A percentile compares a stretch with the other conserved stretches of the same genome.
These are phyloP conservation scores for Russula abietina DNA, from an alignment of 768 basidiomycete species.

Conservation along the genomic window DNA sequence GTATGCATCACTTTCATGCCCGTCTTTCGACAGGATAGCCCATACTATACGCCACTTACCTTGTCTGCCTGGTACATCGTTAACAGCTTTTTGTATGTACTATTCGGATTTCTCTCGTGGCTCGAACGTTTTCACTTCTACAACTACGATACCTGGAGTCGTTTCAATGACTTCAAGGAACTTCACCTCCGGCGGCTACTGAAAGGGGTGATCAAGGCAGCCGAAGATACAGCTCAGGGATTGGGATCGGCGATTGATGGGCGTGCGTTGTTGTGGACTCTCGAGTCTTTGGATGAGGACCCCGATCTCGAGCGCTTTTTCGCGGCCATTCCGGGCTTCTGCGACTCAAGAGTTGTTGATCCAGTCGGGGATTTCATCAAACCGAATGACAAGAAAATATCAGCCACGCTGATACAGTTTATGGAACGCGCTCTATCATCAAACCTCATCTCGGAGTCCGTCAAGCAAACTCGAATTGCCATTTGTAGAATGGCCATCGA, in stretches of 20 bases:
- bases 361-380: neutral
- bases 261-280: constrained; percentile 9
- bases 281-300: constrained; percentile 13
- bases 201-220: constrained; percentile 1
- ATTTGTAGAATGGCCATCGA: constrained; percentile 8
- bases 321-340: constrained; percentile 10
- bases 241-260: constrained; percentile 2
- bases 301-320: constrained; percentile 14
- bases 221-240: neutral
- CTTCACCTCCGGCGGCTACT: neutral
- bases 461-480: constrained; percentile 10
- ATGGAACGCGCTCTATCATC: constrained; percentile 6
- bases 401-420: neutral
- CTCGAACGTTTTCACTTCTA: neutral
- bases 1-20: constrained; percentile 4
- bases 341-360: neutral
- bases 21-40: neutral
- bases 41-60: constrained; percentile 11
- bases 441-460: constrained; percentile 1
- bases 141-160: neutral
- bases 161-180: neutral
- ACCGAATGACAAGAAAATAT: constrained; percentile 9
- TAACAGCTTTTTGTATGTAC: neutral
- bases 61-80: constrained; percentile 1
- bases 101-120: constrained; percentile 4